Percentiles rank a stretch among this genome's conserved stretches.
Conservation (phyloP, 352 stramenopile species). For the Phytophthora multivora region DNA sequence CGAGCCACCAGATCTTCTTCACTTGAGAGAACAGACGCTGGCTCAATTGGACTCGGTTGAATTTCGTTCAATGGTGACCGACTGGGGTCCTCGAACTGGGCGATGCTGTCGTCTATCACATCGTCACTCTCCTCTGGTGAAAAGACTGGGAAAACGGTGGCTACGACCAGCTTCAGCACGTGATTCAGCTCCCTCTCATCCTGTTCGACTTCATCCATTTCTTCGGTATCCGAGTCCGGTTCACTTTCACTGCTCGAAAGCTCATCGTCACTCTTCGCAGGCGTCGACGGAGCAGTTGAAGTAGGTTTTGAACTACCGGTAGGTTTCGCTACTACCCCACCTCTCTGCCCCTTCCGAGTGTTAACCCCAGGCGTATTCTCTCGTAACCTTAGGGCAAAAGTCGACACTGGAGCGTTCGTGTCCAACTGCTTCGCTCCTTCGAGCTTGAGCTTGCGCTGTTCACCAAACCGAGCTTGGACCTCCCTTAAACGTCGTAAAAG, state of each 20-base stretch:
- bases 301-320: neutral
- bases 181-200: conserved; percentile 60
- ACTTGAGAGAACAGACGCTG: neutral
- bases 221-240: conserved; percentile 38
- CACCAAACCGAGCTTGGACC: conserved; percentile 44
- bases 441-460: conserved; percentile 20
- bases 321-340: neutral
- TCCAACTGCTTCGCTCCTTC: conserved; percentile 14
- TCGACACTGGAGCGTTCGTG: conserved; percentile 21
- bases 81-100: conserved; percentile 53
- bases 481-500: conserved; percentile 53
- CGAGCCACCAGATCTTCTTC: conserved; percentile 16
- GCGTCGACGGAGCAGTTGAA: neutral
- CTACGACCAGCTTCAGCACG: conserved; percentile 54
- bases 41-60: conserved; percentile 5
- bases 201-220: conserved; percentile 43
- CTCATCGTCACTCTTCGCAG: conserved; percentile 39
- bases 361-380: conserved; percentile 18
- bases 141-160: conserved; percentile 50
- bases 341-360: conserved; percentile 11
- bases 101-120: conserved; percentile 47
- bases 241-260: conserved; percentile 59
- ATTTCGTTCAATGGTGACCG: conserved; percentile 26
- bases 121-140: conserved; percentile 41
- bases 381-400: conserved; percentile 53